These are phyloP conservation scores for Neofusicoccum sp. DNA, from an alignment of 2,329 filamentous ascomycete genomes.

Conservation along the genomic window DNA sequence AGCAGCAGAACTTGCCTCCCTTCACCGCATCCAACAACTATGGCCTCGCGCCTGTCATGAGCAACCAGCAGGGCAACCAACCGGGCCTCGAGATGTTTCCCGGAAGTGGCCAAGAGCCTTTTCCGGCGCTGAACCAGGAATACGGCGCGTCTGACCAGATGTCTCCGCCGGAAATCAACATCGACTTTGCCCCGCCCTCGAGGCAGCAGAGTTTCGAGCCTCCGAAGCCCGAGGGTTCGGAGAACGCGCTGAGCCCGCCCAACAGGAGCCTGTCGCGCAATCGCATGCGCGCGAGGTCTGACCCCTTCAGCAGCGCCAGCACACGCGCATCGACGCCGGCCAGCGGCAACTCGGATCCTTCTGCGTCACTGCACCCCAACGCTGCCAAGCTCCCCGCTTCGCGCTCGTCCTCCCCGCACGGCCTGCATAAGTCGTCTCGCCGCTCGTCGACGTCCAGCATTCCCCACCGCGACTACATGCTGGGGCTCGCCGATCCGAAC, in stretches of 20 bases:
- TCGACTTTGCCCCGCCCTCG: constrained; percentile 81
- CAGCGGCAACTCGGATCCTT: constrained; percentile 25
- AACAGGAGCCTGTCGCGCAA: constrained; percentile 58
- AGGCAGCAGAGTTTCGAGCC: constrained; percentile 65
- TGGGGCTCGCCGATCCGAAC: constrained; percentile 85
- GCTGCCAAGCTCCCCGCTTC: constrained; percentile 38
- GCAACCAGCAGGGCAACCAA: constrained; percentile 48
- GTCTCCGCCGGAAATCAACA: constrained; percentile 91
- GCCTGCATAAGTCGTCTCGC: constrained; percentile 41
- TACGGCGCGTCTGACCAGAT: constrained; percentile 70
- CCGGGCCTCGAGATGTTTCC: constrained; percentile 53
- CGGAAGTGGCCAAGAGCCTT: constrained; percentile 46
- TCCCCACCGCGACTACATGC: constrained; percentile 70
- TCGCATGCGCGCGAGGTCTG: constrained; percentile 59
- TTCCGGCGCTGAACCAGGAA: constrained; percentile 48
- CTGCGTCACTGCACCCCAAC: constrained; percentile 44
- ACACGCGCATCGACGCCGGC: constrained; percentile 46
- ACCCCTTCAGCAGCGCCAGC: constrained; percentile 54
- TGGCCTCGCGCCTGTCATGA: constrained; percentile 47
- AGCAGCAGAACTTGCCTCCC: constrained; percentile 58
- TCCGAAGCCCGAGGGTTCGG: constrained; percentile 56
- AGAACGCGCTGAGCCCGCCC: constrained; percentile 81
- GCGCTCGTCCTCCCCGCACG: constrained; percentile 49
- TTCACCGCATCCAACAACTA: constrained; percentile 47
- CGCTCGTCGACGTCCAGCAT: constrained; percentile 53